Percentiles rank a stretch among this genome's conserved stretches.
These are phyloP conservation scores for Prunus mira DNA, from an alignment of 306 rosid genomes.

Conservation along the genomic window DNA sequence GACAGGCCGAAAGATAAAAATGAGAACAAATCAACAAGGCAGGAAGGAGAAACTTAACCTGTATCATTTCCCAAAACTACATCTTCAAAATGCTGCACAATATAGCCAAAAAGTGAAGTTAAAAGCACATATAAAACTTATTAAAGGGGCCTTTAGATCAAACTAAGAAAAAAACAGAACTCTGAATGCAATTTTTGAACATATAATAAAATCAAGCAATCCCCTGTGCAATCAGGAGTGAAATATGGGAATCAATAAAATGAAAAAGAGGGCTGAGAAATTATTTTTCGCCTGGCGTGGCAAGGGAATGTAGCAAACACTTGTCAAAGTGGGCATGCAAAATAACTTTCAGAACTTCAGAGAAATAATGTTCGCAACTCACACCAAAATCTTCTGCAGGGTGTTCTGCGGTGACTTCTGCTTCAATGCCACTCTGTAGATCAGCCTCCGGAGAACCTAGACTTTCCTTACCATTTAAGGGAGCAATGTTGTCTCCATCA, in stretches of 20 bases:
- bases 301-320: neutral
- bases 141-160: neutral
- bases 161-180: neutral
- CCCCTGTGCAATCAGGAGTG: neutral
- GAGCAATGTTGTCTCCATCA: slow-evolving; percentile 35
- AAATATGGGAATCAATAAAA: neutral
- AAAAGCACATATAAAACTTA: slow-evolving; percentile 20
- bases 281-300: neutral
- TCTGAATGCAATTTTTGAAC: neutral
- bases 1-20: neutral
- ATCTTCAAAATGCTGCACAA: slow-evolving; percentile 67
- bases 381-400: slow-evolving; percentile 52
- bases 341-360: neutral
- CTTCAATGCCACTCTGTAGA: slow-evolving; percentile 30
- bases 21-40: neutral
- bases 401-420: slow-evolving; percentile 39
- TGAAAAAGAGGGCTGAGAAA: neutral
- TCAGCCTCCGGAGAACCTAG: slow-evolving; percentile 44
- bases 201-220: neutral
- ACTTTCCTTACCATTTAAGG: slow-evolving; percentile 42
- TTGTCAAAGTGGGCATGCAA: neutral
- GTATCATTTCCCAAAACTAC: slow-evolving; percentile 52
- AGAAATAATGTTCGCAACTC: slow-evolving; percentile 41
- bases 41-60: slow-evolving; percentile 48
- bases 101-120: slow-evolving; percentile 29